Evolutionary conservation across 23 red algal species (phyloP).

Genomic region (Gracilaria caudata): DNA sequence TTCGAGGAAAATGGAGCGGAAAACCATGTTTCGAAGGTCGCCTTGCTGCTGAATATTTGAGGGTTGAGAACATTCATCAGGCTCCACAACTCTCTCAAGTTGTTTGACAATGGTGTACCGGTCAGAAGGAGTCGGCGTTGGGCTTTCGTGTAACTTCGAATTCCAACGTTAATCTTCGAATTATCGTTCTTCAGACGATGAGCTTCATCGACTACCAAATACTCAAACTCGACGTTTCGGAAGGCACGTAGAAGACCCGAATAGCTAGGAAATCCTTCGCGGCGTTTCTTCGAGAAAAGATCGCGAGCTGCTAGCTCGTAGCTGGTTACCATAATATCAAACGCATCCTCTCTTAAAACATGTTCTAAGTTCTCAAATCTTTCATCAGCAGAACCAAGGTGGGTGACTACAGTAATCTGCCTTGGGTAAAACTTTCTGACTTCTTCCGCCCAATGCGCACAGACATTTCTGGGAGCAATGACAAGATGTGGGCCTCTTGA

Average conservation of each 20-base stretch:
- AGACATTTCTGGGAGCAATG: constrained; percentile 77
- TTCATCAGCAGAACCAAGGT: constrained; percentile 66
- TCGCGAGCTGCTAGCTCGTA: constrained; percentile 81
- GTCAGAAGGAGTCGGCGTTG: constrained; percentile 87
- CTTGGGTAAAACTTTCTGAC: constrained; percentile 65
- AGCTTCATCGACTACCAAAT: constrained; percentile 95
- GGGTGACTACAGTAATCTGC: constrained; percentile 64
- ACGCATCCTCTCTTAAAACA: constrained; percentile 52
- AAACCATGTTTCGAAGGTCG: constrained; percentile 95
- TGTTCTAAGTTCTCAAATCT: constrained; percentile 57
- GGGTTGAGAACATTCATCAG: constrained; percentile 91
- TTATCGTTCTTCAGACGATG: constrained; percentile 95
- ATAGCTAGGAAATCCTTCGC: constrained; percentile 32
- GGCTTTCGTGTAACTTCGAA: constrained; percentile 62
- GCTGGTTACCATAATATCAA: constrained; percentile 86
- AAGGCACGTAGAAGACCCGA: constrained; percentile 31
- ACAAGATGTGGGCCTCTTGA: constrained; percentile 83
- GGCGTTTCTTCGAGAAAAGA: constrained; percentile 30
- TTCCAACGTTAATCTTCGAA: constrained; percentile 62
- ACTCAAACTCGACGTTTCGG: constrained; percentile 76
- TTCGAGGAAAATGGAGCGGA: constrained; percentile 75
- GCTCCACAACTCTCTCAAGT: constrained; percentile 87
- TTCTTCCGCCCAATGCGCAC: constrained; percentile 85
- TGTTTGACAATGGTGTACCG: constrained; percentile 95
- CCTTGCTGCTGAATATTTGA: constrained; percentile 81